Evolutionary conservation across 179 eudicot species (phyloP), one percentile per base, ranked within the genome.

Genomic region (Spinacia oleracea): DNA sequence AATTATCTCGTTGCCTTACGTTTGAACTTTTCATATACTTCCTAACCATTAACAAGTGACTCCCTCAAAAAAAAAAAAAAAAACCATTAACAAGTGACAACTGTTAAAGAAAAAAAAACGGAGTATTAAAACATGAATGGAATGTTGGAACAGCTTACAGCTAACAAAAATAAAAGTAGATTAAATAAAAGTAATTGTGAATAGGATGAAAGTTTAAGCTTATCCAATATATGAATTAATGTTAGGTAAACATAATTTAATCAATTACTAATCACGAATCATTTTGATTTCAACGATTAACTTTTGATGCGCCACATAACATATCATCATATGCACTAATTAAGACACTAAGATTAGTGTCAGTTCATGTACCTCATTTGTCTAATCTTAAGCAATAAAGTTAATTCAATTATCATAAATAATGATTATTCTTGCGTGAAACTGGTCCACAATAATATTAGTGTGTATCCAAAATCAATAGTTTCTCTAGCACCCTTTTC

Each of bases 251-350:
- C 35, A 12, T 60, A 5, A 12, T 7, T 23, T 59, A 60, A 60
- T 60, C 27, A 60, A 60, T 60, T 16, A 60, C 65, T 60, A 60
- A 60, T 59, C 32, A 59, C 64, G 7, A 59, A 59, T 60, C 65
- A 60, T 11, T 60, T 53, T 18, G 4, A 16, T 10, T 27, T 60
- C 2, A 3, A 27, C 65, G 31, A 58, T 23, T 1, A 58, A n/a
- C 63, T 58, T 60, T 60, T 25, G 9, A 25, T 9, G 32, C 35
- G 35, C 34, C 32, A 25, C 32, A 25, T 27, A 27, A 53, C 15
- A 20, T 6, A 53, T 53, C 58, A 25, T 60, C 16, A 60, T 60
- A 29, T 60, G 65, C 65, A 38, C 40, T 38, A n/a, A n/a, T n/a
- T n/a, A n/a, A n/a, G n/a, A n/a, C n/a, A 60, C 31, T 60, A 25